Percentiles rank a stretch among this genome's conserved stretches.
phyloP scores from a whole-genome alignment of 129 eudicot genomes.

The Flaveria sonorensis region DNA sequence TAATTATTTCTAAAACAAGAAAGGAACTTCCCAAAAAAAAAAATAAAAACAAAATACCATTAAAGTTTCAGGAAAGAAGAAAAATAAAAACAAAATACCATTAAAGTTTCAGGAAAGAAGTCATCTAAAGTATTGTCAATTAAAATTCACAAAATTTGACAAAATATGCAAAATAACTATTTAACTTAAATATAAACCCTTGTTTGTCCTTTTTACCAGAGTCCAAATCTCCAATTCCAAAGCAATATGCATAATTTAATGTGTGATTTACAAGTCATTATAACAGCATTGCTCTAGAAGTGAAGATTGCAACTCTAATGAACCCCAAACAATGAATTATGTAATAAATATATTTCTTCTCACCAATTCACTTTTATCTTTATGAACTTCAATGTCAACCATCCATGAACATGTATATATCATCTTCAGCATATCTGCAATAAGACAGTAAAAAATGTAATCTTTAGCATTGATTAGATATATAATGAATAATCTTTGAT shows the following conservation, averaged over 20 bases:
- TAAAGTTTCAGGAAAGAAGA: no score
- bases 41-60: no score
- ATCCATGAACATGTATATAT: slow-evolving; percentile 35
- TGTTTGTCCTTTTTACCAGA: slow-evolving; percentile 8
- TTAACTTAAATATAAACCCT: no score
- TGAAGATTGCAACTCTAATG: slow-evolving; percentile 17
- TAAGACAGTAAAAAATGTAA: slow-evolving; percentile 5
- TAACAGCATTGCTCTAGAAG: slow-evolving; percentile 23
- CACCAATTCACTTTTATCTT: slow-evolving; percentile 22
- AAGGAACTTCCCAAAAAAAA: neutral
- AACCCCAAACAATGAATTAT: slow-evolving; percentile 22
- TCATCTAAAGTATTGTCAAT: neutral
- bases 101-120: neutral
- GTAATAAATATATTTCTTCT: slow-evolving; percentile 28
- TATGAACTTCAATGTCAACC: slow-evolving; percentile 28
- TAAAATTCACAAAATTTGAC: slow-evolving; percentile 23
- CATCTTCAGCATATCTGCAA: slow-evolving; percentile 38
- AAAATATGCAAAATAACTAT: neutral
- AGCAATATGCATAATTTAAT: slow-evolving; percentile 24
- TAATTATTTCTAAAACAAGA: neutral
- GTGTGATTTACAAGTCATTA: slow-evolving; percentile 18
- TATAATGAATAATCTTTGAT: slow-evolving; percentile 1
- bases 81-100: neutral
- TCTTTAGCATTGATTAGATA: neutral
- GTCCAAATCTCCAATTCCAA: slow-evolving; percentile 25